Percentiles rank a stretch among this genome's conserved stretches.
These are phyloP conservation scores for Agrocybe praecox DNA, from an alignment of 768 basidiomycete species.

Conservation along the genomic window DNA sequence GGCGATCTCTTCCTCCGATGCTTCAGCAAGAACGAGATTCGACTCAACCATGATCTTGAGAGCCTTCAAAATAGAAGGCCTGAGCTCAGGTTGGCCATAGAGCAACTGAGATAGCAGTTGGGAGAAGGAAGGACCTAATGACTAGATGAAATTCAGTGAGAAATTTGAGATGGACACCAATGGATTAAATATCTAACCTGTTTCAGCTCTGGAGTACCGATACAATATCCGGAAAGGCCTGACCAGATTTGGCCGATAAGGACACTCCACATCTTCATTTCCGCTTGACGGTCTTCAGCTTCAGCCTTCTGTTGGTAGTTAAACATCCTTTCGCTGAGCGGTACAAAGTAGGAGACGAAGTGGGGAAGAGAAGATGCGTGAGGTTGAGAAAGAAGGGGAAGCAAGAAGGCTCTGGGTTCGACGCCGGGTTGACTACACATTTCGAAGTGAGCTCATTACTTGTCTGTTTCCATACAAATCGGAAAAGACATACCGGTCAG, in stretches of 20 bases:
- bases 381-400: conserved; percentile 82
- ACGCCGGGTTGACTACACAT: conserved; percentile 63
- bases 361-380: conserved; percentile 83
- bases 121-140: conserved; percentile 76
- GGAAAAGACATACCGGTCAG: conserved; percentile 58
- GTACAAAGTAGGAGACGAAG: conserved; percentile 91
- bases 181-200: conserved; percentile 42
- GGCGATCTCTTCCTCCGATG: conserved; percentile 17
- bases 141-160: conserved; percentile 40
- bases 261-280: conserved; percentile 95
- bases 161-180: neutral
- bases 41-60: conserved; percentile 84
- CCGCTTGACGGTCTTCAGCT: conserved; percentile 68
- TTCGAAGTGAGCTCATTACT: conserved; percentile 6
- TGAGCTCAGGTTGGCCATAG: conserved; percentile 87
- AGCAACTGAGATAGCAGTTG: conserved; percentile 91
- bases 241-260: conserved; percentile 93
- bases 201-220: conserved; percentile 73
- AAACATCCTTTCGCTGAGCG: conserved; percentile 92
- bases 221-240: conserved; percentile 90
- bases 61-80: conserved; percentile 79
- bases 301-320: conserved; percentile 83
- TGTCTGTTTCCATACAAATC: neutral
- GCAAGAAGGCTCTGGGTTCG: conserved; percentile 89
- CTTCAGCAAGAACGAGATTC: conserved; percentile 50